These are phyloP conservation scores for Lavandula angustifolia DNA, from an alignment of 257 asterid genomes.

Conservation along the genomic window DNA sequence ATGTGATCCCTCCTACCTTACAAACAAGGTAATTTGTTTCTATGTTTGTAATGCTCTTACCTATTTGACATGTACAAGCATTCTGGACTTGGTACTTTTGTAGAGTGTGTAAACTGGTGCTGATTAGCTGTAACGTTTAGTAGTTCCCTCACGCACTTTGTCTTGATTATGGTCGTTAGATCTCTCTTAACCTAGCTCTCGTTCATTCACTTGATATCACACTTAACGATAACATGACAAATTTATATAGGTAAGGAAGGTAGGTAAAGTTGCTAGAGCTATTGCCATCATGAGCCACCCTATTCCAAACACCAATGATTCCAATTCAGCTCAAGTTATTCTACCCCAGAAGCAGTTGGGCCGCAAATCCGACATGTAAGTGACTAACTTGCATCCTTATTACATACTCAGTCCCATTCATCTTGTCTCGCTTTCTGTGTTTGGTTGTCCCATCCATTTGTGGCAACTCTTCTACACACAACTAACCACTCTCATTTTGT, in stretches of 20 bases:
- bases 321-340: conserved; percentile 87
- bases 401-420: not conserved
- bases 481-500: too few relatives aligned
- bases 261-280: conserved; percentile 90
- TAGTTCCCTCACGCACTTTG: conserved; percentile 12
- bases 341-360: conserved; percentile 95
- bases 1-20: conserved; percentile 91
- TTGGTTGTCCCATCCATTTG: too few relatives aligned
- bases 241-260: conserved; percentile 64
- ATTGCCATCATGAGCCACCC: conserved; percentile 97
- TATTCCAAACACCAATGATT: conserved; percentile 82
- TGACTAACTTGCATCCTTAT: conserved; percentile 24
- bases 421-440: too few relatives aligned
- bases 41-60: conserved; percentile 4
- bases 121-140: not conserved
- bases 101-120: not conserved
- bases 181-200: conserved; percentile 9
- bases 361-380: conserved; percentile 92
- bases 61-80: not conserved
- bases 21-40: conserved; percentile 61
- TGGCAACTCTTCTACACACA: too few relatives aligned
- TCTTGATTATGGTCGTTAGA: conserved; percentile 10
- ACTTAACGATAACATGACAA: conserved; percentile 19
- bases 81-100: conserved; percentile 19
- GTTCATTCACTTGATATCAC: conserved; percentile 15